Evolutionary conservation across 2,329 filamentous ascomycete genomes (phyloP), one percentile per base, ranked within the genome.

Genomic region (Leptographium wingfieldii): DNA sequence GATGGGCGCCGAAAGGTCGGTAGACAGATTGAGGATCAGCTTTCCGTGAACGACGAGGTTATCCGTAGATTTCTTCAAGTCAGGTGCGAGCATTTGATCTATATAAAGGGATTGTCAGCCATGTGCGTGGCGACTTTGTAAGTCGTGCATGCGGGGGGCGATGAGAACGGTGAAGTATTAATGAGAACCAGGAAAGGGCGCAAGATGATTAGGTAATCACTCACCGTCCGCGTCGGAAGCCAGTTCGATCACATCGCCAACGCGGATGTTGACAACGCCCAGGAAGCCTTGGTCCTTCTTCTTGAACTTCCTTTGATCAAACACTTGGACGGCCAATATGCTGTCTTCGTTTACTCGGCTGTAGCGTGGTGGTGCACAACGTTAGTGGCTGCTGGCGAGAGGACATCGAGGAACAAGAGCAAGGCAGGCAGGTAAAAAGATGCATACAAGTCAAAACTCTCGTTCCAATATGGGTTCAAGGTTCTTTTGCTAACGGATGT

Each of bases 241-340:
- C 65, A 99, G 78, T 71, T 96, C 92, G 67, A 99, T 90, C 48
- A 94, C 88, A 79, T 95, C 92, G 68, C 94, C 94, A 66, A 99
- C 87, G 61, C 92, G 87, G 68, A 99, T 88, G 72, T 99, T 99
- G 70, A 99, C 96, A 59, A 99, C 94, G 61, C 94, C 94, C 7
- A 99, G 80, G 71, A 99, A 99, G 10, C 94, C 94, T 73, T 99
- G 94, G 68, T 99, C 94, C 90, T 97, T 99, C 84, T 99, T 99
- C 81, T 99, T 99, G 78, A 99, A 99, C 77, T 99, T 99, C 79
- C 96, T 96, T 76, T 99, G 94, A 74, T 99, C 94, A 71, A 99
- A 99, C 59, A 99, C 96, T 72, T 99, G 94, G 55, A 99, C 92
- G 9, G 94, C 94, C 55, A 99, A 80, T 69, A 99, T 96, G 73